phyloP scores from a whole-genome alignment of 495 filamentous ascomycete species.

The Xylaria castorea region DNA sequence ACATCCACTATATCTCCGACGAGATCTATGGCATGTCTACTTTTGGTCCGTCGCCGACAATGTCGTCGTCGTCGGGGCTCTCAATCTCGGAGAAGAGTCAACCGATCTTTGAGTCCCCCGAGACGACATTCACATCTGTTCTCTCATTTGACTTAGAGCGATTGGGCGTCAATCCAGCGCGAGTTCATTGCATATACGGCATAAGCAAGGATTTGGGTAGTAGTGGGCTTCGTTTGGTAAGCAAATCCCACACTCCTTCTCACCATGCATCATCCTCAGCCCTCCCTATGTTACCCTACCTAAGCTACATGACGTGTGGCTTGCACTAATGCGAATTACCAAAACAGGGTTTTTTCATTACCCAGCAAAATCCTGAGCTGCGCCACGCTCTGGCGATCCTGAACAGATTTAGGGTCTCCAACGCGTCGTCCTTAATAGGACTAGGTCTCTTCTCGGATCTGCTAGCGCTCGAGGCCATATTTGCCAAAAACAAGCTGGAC shows the following conservation, averaged over 20 bases:
- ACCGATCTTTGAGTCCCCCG: slow-evolving; percentile 7
- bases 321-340: background rate
- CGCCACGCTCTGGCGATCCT: slow-evolving; percentile 11
- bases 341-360: slow-evolving; percentile 16
- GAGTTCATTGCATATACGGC: slow-evolving; percentile 17
- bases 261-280: background rate
- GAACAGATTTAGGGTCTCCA: slow-evolving; percentile 6
- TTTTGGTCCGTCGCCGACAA: background rate
- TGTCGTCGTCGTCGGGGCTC: background rate
- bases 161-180: slow-evolving; percentile 12
- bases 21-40: slow-evolving; percentile 19
- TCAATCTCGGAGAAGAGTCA: slow-evolving; percentile 4
- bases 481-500: background rate
- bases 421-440: slow-evolving; percentile 6
- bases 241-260: background rate
- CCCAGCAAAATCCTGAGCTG: slow-evolving; percentile 4
- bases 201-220: slow-evolving; percentile 14
- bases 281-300: background rate
- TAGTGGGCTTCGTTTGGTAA: slow-evolving; percentile 17
- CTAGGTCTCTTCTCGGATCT: slow-evolving; percentile 9
- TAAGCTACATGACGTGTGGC: background rate
- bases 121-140: slow-evolving; percentile 13
- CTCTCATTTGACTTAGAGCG: background rate
- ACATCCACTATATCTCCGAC: slow-evolving; percentile 12
- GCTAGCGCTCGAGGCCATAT: background rate